Conservation (phyloP, 2,329 filamentous ascomycete genomes). For the Mollisiaceae sp. region DNA sequence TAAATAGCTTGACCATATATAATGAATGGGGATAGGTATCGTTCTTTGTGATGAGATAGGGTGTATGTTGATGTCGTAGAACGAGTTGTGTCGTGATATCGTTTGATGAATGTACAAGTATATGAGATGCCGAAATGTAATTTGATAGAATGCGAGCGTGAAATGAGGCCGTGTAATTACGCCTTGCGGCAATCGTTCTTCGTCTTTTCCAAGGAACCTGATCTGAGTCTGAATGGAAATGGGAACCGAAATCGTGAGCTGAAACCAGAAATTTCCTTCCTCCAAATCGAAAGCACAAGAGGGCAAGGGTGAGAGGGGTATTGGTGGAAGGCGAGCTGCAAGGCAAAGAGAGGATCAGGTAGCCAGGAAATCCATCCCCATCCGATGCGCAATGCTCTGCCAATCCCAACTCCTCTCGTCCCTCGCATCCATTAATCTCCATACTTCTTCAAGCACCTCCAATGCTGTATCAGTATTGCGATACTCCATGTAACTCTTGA, state of each 20-base stretch:
- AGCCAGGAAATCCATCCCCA: slow-evolving; percentile 60
- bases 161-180: slow-evolving; percentile 4
- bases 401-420: slow-evolving; percentile 69
- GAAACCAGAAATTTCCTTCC: slow-evolving; percentile 6
- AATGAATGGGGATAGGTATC: not conserved
- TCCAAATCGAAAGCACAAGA: not conserved
- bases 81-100: not conserved
- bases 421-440: slow-evolving; percentile 61
- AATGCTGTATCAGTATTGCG: slow-evolving; percentile 60
- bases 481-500: slow-evolving; percentile 64
- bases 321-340: not conserved
- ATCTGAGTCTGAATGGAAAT: not conserved
- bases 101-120: not conserved
- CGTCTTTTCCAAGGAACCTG: not conserved
- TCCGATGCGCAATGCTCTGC: slow-evolving; percentile 59
- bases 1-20: not conserved
- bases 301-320: not conserved
- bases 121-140: not conserved
- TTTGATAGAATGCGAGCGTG: not conserved
- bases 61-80: too few species aligned
- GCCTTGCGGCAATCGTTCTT: slow-evolving; percentile 7
- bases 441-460: slow-evolving; percentile 62
- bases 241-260: not conserved
- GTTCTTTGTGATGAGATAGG: too few species aligned
- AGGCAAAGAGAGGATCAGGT: slow-evolving; percentile 32